These are phyloP conservation scores for Suillus spraguei DNA, from an alignment of 768 basidiomycete species.

Conservation along the genomic window DNA sequence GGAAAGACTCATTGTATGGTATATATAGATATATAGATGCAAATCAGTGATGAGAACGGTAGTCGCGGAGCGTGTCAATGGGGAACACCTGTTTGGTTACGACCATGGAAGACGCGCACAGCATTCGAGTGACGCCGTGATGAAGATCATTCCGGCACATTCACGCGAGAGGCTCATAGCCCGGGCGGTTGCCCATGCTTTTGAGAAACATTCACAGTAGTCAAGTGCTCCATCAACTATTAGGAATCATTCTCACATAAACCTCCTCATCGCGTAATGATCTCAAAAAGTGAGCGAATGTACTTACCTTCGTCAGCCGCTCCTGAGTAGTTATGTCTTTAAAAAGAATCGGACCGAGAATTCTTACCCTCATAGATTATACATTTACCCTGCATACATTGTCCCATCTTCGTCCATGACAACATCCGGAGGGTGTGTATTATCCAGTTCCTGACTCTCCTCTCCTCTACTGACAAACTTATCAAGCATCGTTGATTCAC, in stretches of 20 bases:
- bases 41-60: background rate
- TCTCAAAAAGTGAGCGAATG: background rate
- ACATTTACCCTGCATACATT: conserved; percentile 45
- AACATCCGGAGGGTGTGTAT: conserved; percentile 34
- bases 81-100: background rate
- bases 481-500: conserved; percentile 48
- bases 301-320: background rate
- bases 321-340: background rate
- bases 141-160: background rate
- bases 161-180: background rate
- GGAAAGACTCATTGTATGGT: background rate
- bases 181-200: background rate
- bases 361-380: conserved; percentile 1
- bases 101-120: background rate
- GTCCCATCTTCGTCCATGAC: conserved; percentile 64
- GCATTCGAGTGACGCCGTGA: background rate
- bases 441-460: conserved; percentile 25
- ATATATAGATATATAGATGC: conserved; percentile 5
- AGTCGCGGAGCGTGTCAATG: conserved; percentile 4
- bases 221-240: background rate
- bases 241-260: too few species aligned
- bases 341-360: background rate
- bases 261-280: background rate
- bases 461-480: conserved; percentile 43
- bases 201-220: conserved; percentile 2